Evolutionary conservation across 1,284 basidiomycete species (phyloP), one percentile per base, ranked within the genome.

Genomic region (Lignosus rhinocerotis): DNA sequence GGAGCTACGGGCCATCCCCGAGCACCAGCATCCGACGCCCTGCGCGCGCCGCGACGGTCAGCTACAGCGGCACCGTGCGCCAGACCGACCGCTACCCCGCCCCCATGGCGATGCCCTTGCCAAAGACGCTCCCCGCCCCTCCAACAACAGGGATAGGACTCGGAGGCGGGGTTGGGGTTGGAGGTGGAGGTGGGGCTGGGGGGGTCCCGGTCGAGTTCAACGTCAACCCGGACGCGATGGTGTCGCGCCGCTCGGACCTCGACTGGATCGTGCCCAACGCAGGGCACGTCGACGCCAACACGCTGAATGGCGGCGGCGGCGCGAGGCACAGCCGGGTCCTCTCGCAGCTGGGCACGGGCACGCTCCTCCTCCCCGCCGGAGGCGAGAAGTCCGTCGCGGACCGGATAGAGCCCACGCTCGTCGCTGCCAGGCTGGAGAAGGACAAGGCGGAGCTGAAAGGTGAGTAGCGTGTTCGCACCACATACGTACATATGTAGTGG

Each of bases 361-460:
- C 59, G 17, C 43, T 55, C n/a, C 46, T 56, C 25, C 30, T 50
- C 49, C 25, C 25, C 16, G 51, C 59, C n/a, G n/a, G n/a, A n/a
- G n/a, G n/a, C 1, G 66, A 66, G 52, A 69, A 55, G 55, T 69
- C 65, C 0, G 68, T 76, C 1, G 61, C 53, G n/a, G 64, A 72
- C 25, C 70, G 76, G 16, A 41, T 77, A 14, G 7, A 60, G 49
- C 73, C 71, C 12, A 77, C 76, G 33, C 53, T 76, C 50, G 39
- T 62, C 0, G 53, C 68, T 5, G 76, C 76, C 6, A 47, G 53
- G 14, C 12, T 16, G 0, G 72, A 73, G 60, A 62, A 64, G 14
- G 51, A 38, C 17, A 67, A 65, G 42, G 60, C 64, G 12, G 53
- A 38, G 16, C 16, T 48, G n/a, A 58, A 58, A 65, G 73, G 74